Evolutionary conservation across 2,329 filamentous ascomycete species (phyloP), one percentile per base, ranked within the genome.

Genomic region (Nectriaceae sp.): DNA sequence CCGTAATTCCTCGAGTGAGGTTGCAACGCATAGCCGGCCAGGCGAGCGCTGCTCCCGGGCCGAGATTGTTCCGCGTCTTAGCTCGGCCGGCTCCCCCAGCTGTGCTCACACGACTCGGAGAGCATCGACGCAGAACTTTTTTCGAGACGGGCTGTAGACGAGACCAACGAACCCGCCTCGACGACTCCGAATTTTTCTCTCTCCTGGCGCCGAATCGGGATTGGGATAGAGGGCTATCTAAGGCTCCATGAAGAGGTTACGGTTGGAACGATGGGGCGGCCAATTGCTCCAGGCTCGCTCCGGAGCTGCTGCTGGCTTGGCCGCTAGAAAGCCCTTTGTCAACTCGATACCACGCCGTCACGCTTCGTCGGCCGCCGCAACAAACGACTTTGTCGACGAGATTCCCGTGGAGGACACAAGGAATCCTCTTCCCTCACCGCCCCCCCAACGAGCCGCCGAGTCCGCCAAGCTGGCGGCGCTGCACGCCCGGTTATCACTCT

Each of bases 381-480:
- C 59, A 8, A 52, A 60, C 49, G 59, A 66, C 20, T 26, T 54
- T 18, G 50, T 60, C 42, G 50, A 61, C 47, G 50, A 53, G 19
- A 24, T 49, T 37, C 18, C 48, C 35, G 38, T 48, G 50, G 50
- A 59, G 31, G 51, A 63, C n/a, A 43, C 55, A 29, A 52, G 52
- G 21, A 56, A 61, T 52, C 65, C 67, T 53, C 76, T 87, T 55
- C 88, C 89, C 44, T 93, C 90, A 63, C 90, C 90, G 57, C 81
- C 81, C 46, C 83, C 85, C 57, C 74, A 80, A 61, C 78, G 79
- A 57, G 88, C 90, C 37, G 73, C 78, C 51, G 70, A 77, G 57
- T 97, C 93, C 40, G 86, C 91, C 54, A 97, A 97, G 76, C 87
- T 99, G 61, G 85, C 91, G 55, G 92, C 94, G 56, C 83, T 99